Evolutionary conservation across 2,329 filamentous ascomycete genomes (phyloP), one percentile per base, ranked within the genome.

Genomic region (Ophiostoma pallidulum): DNA sequence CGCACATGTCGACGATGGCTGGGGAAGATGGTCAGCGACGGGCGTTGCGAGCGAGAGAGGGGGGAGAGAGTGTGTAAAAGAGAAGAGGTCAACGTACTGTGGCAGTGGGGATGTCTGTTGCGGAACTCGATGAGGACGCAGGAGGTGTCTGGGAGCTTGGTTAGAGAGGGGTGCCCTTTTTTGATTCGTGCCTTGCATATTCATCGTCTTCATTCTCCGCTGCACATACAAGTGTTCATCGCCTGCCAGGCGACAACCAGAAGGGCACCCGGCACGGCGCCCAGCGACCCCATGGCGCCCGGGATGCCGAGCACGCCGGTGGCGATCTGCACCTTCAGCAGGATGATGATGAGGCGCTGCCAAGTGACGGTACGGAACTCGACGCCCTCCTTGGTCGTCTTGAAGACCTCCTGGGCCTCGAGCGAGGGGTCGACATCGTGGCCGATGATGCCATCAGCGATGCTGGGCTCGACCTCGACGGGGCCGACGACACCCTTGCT

Each of bases 201-300:
- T n/a, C n/a, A n/a, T n/a, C n/a, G n/a, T n/a, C n/a, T n/a, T n/a
- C n/a, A n/a, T n/a, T 22, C n/a, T n/a, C n/a, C n/a, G n/a, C n/a
- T n/a, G n/a, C n/a, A n/a, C n/a, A n/a, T n/a, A n/a, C n/a, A 67
- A 0, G 64, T 66, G 53, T 68, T 68, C 19, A 68, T 56, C 19
- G 60, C 55, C 45, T 65, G 61, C 65, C 68, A 70, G 58, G 80
- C 81, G 2, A 94, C 78, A 57, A 77, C 82, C 71, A 91, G 91
- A 68, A 92, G 91, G 22, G 81, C 84, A 54, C 86, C 81, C 1
- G 87, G 86, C 56, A 91, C 86, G 54, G 84, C 84, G 65, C 86
- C 87, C 72, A 87, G 86, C 47, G 78, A 80, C 62, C 87, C 86
- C 74, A 56, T 87, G 83, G 57, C 83, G 77, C 70, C 87, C 4